Conservation (phyloP, 2,329 filamentous ascomycete species). For the Berkeleyomyces rouxiae region DNA sequence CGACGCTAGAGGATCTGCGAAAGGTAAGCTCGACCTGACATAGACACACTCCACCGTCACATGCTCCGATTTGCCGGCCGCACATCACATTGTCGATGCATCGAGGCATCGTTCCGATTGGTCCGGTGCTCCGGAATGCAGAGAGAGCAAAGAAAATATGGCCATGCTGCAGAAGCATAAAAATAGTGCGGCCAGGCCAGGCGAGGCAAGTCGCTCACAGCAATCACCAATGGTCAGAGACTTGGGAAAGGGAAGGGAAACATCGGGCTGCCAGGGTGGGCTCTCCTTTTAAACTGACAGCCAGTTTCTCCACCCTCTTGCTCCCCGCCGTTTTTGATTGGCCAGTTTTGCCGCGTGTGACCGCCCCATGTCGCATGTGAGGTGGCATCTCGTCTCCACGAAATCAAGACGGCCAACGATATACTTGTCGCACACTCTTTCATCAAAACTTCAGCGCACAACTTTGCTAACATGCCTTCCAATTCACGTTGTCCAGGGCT, state of each 20-base stretch:
- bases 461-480: background rate
- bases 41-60: background rate
- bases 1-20: constrained; percentile 72
- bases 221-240: background rate
- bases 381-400: too few relatives aligned
- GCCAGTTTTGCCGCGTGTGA: constrained; percentile 4
- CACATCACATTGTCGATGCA: background rate
- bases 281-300: constrained; percentile 10
- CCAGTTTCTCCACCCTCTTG: constrained; percentile 4
- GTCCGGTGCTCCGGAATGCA: background rate
- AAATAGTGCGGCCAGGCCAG: background rate
- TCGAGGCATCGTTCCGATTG: background rate
- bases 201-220: background rate
- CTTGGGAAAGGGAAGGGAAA: constrained; percentile 6
- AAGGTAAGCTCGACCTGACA: constrained; percentile 45
- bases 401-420: too few relatives aligned
- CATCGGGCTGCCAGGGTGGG: constrained; percentile 5
- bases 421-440: too few relatives aligned
- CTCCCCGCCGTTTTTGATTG: constrained; percentile 2
- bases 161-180: background rate
- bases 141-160: background rate
- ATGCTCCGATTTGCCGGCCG: background rate
- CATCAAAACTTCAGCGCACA: too few relatives aligned
- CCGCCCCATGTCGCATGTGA: constrained; percentile 8
- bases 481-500: constrained; percentile 42